These are phyloP conservation scores for Teunomyces stri DNA, from an alignment of 805 yeast species.

Conservation along the genomic window DNA sequence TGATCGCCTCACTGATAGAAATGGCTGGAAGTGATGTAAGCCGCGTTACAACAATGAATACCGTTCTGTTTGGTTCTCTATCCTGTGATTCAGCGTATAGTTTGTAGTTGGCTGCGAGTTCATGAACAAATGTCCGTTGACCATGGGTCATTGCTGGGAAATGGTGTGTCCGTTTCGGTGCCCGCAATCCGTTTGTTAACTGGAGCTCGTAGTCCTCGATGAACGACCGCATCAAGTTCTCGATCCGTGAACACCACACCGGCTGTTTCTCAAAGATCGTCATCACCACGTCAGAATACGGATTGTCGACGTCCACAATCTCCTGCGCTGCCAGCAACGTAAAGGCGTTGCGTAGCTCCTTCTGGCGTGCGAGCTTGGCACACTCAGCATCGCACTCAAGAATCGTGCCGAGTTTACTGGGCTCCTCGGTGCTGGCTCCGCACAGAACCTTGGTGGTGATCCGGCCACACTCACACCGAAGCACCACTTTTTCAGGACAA, in stretches of 20 bases:
- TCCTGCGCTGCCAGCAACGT: conserved; percentile 16
- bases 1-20: conserved; percentile 45
- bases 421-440: conserved; percentile 43
- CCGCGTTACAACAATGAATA: conserved; percentile 50
- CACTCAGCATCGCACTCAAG: conserved; percentile 74
- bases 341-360: conserved; percentile 62
- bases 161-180: conserved; percentile 42
- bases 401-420: conserved; percentile 32
- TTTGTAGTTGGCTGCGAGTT: conserved; percentile 56
- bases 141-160: conserved; percentile 72
- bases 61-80: conserved; percentile 74
- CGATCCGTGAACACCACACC: conserved; percentile 69
- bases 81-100: conserved; percentile 75
- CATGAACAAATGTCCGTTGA: conserved; percentile 71
- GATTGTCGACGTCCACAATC: conserved; percentile 18
- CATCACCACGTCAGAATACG: conserved; percentile 48
- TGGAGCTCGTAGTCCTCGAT: conserved; percentile 33
- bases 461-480: conserved; percentile 68
- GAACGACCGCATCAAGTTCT: conserved; percentile 49
- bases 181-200: conserved; percentile 14
- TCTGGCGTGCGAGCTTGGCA: conserved; percentile 56
- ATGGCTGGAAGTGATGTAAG: conserved; percentile 39
- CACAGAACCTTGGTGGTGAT: conserved; percentile 49
- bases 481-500: conserved; percentile 50
- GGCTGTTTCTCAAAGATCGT: conserved; percentile 52